Conservation (phyloP, 768 basidiomycete species). For the Baorangia bicolor region DNA sequence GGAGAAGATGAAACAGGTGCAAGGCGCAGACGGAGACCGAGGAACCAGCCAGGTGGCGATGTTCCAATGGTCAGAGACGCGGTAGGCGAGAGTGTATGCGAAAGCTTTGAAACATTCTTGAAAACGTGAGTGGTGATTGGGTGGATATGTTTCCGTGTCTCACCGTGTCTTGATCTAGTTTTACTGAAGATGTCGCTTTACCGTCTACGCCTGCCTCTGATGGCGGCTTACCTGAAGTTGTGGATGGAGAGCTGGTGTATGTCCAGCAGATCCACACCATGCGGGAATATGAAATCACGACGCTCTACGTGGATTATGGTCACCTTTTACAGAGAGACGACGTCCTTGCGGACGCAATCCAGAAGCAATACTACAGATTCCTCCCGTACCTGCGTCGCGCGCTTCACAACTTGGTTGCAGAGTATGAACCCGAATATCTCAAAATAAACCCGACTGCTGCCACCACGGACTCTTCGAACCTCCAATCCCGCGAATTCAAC, state of each 20-base stretch:
- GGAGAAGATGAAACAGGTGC: constrained; percentile 40
- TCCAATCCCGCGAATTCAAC: constrained; percentile 90
- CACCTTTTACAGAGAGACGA: constrained; percentile 91
- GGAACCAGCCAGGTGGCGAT: constrained; percentile 52
- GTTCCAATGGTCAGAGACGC: constrained; percentile 89
- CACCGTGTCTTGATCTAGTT: constrained; percentile 47
- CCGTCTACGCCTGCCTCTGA: constrained; percentile 81
- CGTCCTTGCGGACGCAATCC: constrained; percentile 89
- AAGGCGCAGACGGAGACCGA: constrained; percentile 46
- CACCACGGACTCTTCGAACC: constrained; percentile 80
- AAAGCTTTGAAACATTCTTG: constrained; percentile 88
- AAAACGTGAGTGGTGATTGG: constrained; percentile 64
- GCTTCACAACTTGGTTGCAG: constrained; percentile 82
- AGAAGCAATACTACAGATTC: constrained; percentile 95
- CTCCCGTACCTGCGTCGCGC: constrained; percentile 92
- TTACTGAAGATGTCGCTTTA: constrained; percentile 76
- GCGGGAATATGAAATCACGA: constrained; percentile 92
- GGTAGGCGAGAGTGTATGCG: constrained; percentile 92
- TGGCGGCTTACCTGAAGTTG: constrained; percentile 52
- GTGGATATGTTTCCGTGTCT: not conserved
- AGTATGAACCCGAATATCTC: constrained; percentile 91
- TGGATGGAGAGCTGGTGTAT: constrained; percentile 72
- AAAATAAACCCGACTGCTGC: constrained; percentile 93
- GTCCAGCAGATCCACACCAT: constrained; percentile 93
- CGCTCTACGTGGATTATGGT: constrained; percentile 93